Percentiles rank a stretch among this genome's conserved stretches.
Evolutionary conservation across 148 eudicot genomes (phyloP).

Genomic region (Amaranthus cruentus): DNA sequence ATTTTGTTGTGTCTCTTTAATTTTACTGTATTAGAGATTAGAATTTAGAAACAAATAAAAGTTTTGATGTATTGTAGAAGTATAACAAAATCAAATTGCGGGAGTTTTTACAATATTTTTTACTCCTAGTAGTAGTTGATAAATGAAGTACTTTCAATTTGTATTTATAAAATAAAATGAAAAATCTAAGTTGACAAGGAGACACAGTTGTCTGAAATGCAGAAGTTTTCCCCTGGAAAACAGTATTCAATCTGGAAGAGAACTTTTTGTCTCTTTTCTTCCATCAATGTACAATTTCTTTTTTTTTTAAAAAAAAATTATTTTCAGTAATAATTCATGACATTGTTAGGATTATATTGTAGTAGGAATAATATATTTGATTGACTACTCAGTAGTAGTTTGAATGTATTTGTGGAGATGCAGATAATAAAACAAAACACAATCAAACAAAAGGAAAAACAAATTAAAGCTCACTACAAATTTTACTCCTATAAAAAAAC

Average conservation of each 20-base stretch:
- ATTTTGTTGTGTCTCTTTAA: no score
- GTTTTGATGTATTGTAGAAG: no score
- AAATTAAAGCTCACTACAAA: background rate
- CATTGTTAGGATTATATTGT: background rate
- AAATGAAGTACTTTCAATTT: no score
- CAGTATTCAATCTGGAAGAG: slow-evolving; percentile 20
- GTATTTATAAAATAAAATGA: background rate
- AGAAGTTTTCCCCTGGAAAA: background rate
- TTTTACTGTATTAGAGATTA: no score
- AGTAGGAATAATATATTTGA: background rate
- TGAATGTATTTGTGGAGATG: background rate
- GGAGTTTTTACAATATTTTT: no score
- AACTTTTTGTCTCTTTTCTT: slow-evolving; percentile 23
- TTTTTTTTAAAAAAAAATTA: background rate
- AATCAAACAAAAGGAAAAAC: background rate
- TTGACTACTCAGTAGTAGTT: slow-evolving; percentile 15
- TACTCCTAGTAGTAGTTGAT: no score
- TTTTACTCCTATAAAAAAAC: background rate
- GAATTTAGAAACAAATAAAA: no score
- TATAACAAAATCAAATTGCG: no score
- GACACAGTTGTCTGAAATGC: slow-evolving; percentile 2
- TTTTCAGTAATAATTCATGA: no score
- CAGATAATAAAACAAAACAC: slow-evolving; percentile 8
- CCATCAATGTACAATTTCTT: background rate
- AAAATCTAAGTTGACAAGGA: background rate